Evolutionary conservation across 176 grass and related monocot genomes (phyloP).

Genomic region (Phragmites australis): DNA sequence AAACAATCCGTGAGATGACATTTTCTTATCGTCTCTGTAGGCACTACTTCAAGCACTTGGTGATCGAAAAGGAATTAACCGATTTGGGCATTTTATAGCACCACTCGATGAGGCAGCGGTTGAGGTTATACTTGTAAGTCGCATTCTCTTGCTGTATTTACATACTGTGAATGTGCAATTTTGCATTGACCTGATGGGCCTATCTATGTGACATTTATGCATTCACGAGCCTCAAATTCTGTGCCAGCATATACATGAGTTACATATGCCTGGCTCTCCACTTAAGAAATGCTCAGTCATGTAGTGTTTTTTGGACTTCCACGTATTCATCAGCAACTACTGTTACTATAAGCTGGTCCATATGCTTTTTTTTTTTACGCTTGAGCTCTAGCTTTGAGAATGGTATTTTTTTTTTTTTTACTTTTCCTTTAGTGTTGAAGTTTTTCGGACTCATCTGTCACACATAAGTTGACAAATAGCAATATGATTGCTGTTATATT

Average conservation of each 20-base stretch:
- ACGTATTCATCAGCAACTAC: not conserved
- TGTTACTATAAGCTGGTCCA: not conserved
- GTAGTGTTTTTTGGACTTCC: not conserved
- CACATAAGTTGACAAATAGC: not conserved
- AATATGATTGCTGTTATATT: not conserved
- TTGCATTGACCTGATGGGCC: slow-evolving; percentile 1
- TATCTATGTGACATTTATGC: slow-evolving; percentile 21
- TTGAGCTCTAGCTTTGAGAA: not conserved
- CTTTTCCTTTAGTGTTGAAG: not conserved
- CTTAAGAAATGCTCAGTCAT: not conserved
- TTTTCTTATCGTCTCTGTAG: slow-evolving; percentile 39
- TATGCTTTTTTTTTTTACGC: not conserved
- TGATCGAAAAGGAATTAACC: slow-evolving; percentile 84
- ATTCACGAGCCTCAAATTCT: not conserved
- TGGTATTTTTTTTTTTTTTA: not conserved
- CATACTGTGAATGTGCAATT: not conserved
- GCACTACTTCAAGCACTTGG: slow-evolving; percentile 93
- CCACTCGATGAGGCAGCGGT: slow-evolving; percentile 91
- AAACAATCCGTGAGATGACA: not conserved
- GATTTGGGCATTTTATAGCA: slow-evolving; percentile 90
- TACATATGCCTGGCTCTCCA: not conserved
- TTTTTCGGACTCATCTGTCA: slow-evolving; percentile 7
- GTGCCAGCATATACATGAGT: not conserved
- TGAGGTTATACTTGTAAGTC: slow-evolving; percentile 85
- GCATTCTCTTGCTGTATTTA: slow-evolving; percentile 2